Base-by-base conservation (phyloP, 2,329 filamentous ascomycete species). In the Diplodia scrobiculata region DNA sequence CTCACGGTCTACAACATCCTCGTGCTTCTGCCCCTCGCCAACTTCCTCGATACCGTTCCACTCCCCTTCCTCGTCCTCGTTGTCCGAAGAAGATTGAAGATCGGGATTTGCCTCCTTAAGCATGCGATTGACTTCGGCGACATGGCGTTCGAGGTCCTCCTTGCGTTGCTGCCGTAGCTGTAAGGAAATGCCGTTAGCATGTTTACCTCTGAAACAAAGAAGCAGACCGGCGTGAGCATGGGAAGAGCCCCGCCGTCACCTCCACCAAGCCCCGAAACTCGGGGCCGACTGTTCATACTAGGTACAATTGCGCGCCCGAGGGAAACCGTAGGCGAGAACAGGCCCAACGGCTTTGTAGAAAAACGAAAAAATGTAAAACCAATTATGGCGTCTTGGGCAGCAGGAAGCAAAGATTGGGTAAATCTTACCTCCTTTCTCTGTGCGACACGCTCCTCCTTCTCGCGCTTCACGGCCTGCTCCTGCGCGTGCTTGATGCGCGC, bases 141-240 rank as follows among this genome's bases (percentile, higher is more conserved):
- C 88, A 73, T 97, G 93, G 55, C 89, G 84, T 73, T 96, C 88
- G 58, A 97, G 85, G 72, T 96, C 91, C 73, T 86, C 84, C 73
- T 90, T 90, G 71, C 94, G 87, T 69, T 93, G 89, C 75, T 97
- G 89, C 72, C 93, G 86, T 66, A 97, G 76, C 95, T 98, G n/a
- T 14, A 32, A 27, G 7, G 4, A 52, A 36, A 19, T 45, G n/a
- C 17, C 6, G 9, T 45, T 19, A 45, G 41, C n/a, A 9, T 19
- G n/a, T 10, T 45, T n/a, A 10, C 17, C 3, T 13, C 14, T 41
- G 38, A n/a, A 45, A 45, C 14, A 45, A 45, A n/a, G 41, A 45
- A 45, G 41, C 6, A 19, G 41, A 45, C 41, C 17, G 41, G 17
- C 17, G 41, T 45, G n/a, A 10, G 41, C 41, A 45, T 41, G 38